A percentile compares a stretch with the other conserved stretches of the same genome.
Evolutionary conservation across 176 grass and related monocot genomes (phyloP).

Genomic region (Bonia amplexicaulis): DNA sequence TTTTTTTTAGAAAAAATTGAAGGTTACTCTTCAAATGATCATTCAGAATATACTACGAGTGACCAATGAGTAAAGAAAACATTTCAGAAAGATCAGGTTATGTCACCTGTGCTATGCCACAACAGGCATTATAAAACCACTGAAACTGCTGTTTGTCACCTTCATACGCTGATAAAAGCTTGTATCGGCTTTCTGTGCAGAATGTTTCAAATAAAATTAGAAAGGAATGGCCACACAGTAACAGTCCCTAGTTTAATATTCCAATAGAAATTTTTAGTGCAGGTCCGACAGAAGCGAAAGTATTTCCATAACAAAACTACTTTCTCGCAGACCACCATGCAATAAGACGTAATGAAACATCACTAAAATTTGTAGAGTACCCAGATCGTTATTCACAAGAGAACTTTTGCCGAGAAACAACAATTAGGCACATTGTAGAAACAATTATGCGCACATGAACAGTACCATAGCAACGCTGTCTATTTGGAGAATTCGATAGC

Average conservation of each 20-base stretch:
- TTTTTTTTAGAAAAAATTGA: background rate
- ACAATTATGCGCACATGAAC: too few relatives aligned
- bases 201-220: constrained; percentile 27
- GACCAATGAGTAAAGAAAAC: background rate
- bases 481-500: too few relatives aligned
- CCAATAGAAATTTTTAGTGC: background rate
- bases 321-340: background rate
- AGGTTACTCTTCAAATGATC: background rate
- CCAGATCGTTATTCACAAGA: background rate
- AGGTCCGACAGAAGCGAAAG: background rate
- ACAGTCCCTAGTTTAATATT: background rate
- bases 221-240: background rate
- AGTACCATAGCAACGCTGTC: too few relatives aligned
- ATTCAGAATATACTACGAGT: background rate
- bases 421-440: background rate
- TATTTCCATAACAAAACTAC: constrained; percentile 3
- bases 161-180: constrained; percentile 60
- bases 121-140: constrained; percentile 71
- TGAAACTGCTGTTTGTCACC: constrained; percentile 86
- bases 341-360: background rate
- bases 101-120: constrained; percentile 74
- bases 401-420: background rate
- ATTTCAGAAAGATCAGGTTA: background rate
- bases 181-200: constrained; percentile 56
- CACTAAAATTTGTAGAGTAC: background rate